These are phyloP conservation scores for Dioscorea cayenensis DNA, from an alignment of 116 monocot species.

Conservation along the genomic window DNA sequence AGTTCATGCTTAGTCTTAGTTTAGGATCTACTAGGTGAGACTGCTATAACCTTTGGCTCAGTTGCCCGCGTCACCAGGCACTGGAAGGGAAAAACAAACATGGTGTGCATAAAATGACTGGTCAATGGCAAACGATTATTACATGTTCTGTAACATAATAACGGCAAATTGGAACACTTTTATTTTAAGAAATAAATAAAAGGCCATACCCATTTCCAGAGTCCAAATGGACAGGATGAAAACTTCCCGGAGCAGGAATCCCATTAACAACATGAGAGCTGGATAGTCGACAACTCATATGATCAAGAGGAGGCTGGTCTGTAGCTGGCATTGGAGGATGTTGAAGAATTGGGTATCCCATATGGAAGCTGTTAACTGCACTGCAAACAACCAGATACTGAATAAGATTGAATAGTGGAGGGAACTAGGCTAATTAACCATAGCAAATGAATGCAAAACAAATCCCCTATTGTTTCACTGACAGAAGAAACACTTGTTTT, in stretches of 20 bases:
- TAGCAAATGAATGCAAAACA: neutral
- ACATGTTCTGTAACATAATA: too few relatives aligned
- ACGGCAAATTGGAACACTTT: too few relatives aligned
- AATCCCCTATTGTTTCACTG: neutral
- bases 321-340: conserved; percentile 62
- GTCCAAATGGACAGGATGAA: conserved; percentile 63
- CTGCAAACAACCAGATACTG: conserved; percentile 60
- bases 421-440: neutral
- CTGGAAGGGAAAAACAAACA: too few relatives aligned
- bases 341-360: conserved; percentile 89
- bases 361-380: conserved; percentile 96
- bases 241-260: conserved; percentile 76
- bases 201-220: conserved; percentile 69
- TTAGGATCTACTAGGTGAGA: too few relatives aligned
- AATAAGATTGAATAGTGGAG: conserved; percentile 42
- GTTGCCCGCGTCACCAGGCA: too few relatives aligned
- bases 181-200: neutral
- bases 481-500: neutral
- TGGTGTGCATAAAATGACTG: too few relatives aligned
- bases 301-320: conserved; percentile 70
- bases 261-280: conserved; percentile 95
- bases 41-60: too few relatives aligned
- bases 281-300: conserved; percentile 51
- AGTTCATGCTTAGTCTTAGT: too few relatives aligned
- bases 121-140: too few relatives aligned